Base-by-base conservation (phyloP, 1,284 basidiomycete genomes). In the Melampsora abietis-canadensis region DNA sequence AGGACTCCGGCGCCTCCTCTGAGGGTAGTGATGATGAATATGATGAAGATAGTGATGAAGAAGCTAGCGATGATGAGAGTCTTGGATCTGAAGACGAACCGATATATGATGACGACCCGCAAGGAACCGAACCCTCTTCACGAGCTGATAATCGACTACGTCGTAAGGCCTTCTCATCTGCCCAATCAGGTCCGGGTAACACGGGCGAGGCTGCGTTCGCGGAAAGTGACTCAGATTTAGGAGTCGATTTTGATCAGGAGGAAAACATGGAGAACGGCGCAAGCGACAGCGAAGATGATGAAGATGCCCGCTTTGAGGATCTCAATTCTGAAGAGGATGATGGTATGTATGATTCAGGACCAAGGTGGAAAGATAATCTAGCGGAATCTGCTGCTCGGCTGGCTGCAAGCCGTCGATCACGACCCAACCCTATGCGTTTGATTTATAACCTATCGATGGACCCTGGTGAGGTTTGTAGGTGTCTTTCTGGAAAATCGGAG, bases 281-380 rank as follows among this genome's bases (percentile, higher is more conserved):
- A 15, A 44, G 40, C 40, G 69, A 66, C n/a, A 21, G 47, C 12
- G 63, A 73, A 57, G 78, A 78, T 7, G 85, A 85, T 12, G 82
- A 81, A 3, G 78, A 75, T 12, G 78, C 77, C 1, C 19, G 27
- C 31, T 19, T 30, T 19, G 27, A 40, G 51, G 21, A 46, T 19
- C 46, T 47, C 59, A 31, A 64, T 72, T 31, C 74, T 48, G n/a
- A 70, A 59, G 47, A 76, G 31, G 76, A 82, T 21, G 81, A 83
- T 59, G 27, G 51, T 57, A 30, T 24, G 27, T 5, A 21, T 24
- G 51, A 21, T 24, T 6, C 51, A 24, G 83, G 83, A 4, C 91
- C 91, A 0, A 84, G 84, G 77, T 95, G 92, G 92, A 95, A 94
- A 82, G 80, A 82, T n/a, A 86, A 90, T 79, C 84, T 95, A 1